These are phyloP conservation scores for Zasmidium angulare DNA, from an alignment of 2,329 filamentous ascomycete species.

Conservation along the genomic window DNA sequence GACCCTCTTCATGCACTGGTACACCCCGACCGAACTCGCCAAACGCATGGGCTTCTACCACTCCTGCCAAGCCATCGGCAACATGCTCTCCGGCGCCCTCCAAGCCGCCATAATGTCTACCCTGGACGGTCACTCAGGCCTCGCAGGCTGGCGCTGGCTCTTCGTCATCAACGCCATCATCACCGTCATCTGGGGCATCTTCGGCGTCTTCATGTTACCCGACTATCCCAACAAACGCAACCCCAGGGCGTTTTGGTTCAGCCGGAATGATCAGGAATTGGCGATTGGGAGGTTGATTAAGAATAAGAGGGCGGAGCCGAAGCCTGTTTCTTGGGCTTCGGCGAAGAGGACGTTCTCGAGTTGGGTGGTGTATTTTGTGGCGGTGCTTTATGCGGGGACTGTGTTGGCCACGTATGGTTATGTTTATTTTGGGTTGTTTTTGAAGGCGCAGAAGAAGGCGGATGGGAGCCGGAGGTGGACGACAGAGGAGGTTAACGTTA, in stretches of 20 bases:
- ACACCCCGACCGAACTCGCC: constrained; percentile 26
- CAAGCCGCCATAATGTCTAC: constrained; percentile 34
- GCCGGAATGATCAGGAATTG: constrained; percentile 41
- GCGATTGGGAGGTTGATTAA: constrained; percentile 47
- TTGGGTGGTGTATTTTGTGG: constrained; percentile 50
- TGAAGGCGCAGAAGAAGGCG: constrained; percentile 41
- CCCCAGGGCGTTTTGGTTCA: constrained; percentile 48
- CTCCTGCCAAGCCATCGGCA: constrained; percentile 27
- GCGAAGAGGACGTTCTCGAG: constrained; percentile 45
- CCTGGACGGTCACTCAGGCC: constrained; percentile 30
- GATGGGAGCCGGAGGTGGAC: constrained; percentile 47
- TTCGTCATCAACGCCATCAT: constrained; percentile 42
- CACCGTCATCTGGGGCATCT: constrained; percentile 36
- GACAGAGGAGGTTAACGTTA: constrained; percentile 49
- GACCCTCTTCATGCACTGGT: constrained; percentile 40
- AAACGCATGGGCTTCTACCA: constrained; percentile 29
- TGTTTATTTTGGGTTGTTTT: constrained; percentile 47
- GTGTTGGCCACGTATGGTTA: constrained; percentile 51
- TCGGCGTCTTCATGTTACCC: constrained; percentile 39
- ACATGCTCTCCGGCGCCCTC: constrained; percentile 27
- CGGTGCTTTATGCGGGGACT: constrained; percentile 47
- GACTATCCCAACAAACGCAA: constrained; percentile 39
- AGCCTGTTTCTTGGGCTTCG: constrained; percentile 46
- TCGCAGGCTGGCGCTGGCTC: constrained; percentile 40
- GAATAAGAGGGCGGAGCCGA: constrained; percentile 48